Conservation (phyloP, 2,329 filamentous ascomycete genomes). For the Chalaropsis ovoidea region DNA sequence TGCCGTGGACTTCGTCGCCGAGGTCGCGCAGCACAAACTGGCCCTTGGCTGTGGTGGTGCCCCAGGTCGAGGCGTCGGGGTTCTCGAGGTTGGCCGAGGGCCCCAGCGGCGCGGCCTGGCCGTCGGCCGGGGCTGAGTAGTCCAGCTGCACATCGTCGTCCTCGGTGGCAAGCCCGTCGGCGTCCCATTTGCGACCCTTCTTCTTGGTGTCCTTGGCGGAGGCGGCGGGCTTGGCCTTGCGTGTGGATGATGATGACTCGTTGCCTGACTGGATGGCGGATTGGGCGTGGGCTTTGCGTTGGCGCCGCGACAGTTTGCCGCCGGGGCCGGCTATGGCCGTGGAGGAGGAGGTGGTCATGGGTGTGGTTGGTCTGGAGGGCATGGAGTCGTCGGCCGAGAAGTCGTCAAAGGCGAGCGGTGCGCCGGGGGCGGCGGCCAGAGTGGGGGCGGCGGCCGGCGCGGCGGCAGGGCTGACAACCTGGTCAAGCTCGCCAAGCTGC, state of each 20-base stretch:
- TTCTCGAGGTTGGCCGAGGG: slow-evolving; percentile 56
- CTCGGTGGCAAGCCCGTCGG: slow-evolving; percentile 77
- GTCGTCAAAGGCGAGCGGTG: slow-evolving; percentile 14
- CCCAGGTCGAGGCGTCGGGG: slow-evolving; percentile 73
- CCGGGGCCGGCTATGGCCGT: slow-evolving; percentile 65
- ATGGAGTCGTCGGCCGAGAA: slow-evolving; percentile 30
- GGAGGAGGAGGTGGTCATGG: slow-evolving; percentile 50
- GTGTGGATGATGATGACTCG: slow-evolving; percentile 47
- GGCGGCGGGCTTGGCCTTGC: slow-evolving; percentile 45
- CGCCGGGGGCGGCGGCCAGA: slow-evolving; percentile 28
- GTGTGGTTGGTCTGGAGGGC: slow-evolving; percentile 69
- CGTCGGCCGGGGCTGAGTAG: slow-evolving; percentile 63
- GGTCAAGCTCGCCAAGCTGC: slow-evolving; percentile 72
- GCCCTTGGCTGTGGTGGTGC: slow-evolving; percentile 71
- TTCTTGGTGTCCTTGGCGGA: slow-evolving; percentile 59
- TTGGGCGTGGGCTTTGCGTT: slow-evolving; percentile 55
- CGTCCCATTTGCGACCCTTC: slow-evolving; percentile 86
- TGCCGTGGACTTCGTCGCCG: slow-evolving; percentile 84
- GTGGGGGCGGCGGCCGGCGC: slow-evolving; percentile 27
- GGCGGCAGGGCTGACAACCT: slow-evolving; percentile 34
- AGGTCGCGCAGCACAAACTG: slow-evolving; percentile 91
- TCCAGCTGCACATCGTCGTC: slow-evolving; percentile 72
- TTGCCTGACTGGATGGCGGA: slow-evolving; percentile 71
- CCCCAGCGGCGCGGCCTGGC: slow-evolving; percentile 40
- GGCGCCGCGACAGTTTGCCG: slow-evolving; percentile 67